Evolutionary conservation across 805 yeast genomes (phyloP).

Genomic region (Barnettozyma wickerhamii): DNA sequence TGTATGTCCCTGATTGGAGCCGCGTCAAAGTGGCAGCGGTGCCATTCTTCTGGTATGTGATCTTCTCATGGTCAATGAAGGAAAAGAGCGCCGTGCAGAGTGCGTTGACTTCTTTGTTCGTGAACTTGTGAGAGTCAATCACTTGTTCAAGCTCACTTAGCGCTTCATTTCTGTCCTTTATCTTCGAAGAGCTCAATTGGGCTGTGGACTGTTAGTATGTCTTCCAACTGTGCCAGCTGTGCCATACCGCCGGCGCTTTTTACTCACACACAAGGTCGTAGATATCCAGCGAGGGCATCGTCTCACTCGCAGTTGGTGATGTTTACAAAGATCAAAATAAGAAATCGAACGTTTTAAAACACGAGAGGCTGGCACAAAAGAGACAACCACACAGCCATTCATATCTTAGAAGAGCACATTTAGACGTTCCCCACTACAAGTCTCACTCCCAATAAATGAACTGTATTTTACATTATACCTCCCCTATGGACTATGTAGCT

Average conservation of each 20-base stretch:
- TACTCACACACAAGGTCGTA: slow-evolving; percentile 7
- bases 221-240: no score
- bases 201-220: slow-evolving; percentile 14
- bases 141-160: slow-evolving; percentile 35
- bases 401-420: no score
- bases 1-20: slow-evolving; percentile 30
- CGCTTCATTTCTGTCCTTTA: slow-evolving; percentile 53
- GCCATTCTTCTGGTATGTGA: slow-evolving; percentile 21
- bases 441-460: slow-evolving; percentile 6
- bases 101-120: slow-evolving; percentile 20
- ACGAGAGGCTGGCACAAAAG: no score
- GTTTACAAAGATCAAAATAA: neutral
- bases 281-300: slow-evolving; percentile 7
- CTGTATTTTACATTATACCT: slow-evolving; percentile 23
- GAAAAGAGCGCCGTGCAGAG: slow-evolving; percentile 28
- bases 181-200: slow-evolving; percentile 42
- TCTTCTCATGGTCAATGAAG: slow-evolving; percentile 34
- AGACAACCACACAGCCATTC: no score
- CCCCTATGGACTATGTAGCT: slow-evolving; percentile 21
- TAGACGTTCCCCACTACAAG: no score
- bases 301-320: neutral
- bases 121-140: slow-evolving; percentile 19
- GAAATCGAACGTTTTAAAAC: neutral
- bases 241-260: neutral
- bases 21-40: slow-evolving; percentile 29